Conservation (phyloP, 2,329 filamentous ascomycete genomes). For the Capronia americana region DNA sequence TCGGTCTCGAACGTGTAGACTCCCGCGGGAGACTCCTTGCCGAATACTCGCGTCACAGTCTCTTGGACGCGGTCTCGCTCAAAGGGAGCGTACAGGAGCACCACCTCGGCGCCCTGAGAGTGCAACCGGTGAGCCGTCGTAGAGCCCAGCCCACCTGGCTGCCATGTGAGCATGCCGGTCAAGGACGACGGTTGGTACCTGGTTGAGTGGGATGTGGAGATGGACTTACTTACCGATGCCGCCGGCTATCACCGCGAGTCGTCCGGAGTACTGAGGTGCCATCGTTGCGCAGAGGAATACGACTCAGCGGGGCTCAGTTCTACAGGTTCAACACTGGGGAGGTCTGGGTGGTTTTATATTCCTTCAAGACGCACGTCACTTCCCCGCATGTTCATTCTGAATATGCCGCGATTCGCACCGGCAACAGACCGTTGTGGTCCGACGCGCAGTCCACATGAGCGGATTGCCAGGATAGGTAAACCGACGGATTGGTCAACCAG, state of each 20-base stretch:
- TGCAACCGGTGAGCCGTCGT: conserved; percentile 51
- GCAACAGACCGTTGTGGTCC: background rate
- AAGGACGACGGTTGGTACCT: background rate
- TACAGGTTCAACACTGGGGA: background rate
- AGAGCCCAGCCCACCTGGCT: conserved; percentile 51
- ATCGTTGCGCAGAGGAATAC: conserved; percentile 34
- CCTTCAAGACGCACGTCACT: background rate
- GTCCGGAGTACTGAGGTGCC: conserved; percentile 45
- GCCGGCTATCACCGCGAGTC: conserved; percentile 53
- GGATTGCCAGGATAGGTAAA: background rate
- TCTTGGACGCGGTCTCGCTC: conserved; percentile 49
- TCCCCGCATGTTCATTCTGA: conserved; percentile 2
- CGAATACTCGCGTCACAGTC: conserved; percentile 48
- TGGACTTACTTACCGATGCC: conserved; percentile 47
- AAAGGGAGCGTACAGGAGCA: conserved; percentile 57
- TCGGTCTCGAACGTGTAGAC: conserved; percentile 53
- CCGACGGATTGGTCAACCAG: background rate
- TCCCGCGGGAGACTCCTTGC: conserved; percentile 36
- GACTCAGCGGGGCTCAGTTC: background rate
- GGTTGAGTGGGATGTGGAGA: background rate
- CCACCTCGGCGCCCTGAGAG: conserved; percentile 51
- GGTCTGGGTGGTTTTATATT: background rate
- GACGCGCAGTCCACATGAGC: background rate
- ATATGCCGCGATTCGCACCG: background rate
- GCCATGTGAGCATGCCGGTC: background rate